Percentiles rank a stretch among this genome's conserved stretches.
phyloP scores from a whole-genome alignment of 208 protist species.

The Crithidia bombi region DNA sequence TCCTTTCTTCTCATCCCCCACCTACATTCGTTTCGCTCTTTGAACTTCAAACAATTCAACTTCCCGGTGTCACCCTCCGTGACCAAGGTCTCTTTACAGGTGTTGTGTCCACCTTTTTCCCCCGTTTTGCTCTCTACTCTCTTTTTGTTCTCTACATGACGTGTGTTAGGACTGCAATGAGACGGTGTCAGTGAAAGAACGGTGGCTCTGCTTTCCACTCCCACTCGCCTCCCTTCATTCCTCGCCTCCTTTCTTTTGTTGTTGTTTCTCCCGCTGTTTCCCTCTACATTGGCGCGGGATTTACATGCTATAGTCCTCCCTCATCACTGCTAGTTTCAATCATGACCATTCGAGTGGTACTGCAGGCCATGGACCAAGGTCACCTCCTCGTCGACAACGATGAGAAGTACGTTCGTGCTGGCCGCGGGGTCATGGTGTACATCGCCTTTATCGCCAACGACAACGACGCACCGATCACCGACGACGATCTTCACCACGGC shows the following conservation, averaged over 20 bases:
- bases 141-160: too few species aligned
- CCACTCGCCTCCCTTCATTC: too few species aligned
- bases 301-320: background rate
- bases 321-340: slow-evolving; percentile 5
- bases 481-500: slow-evolving; percentile 50
- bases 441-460: slow-evolving; percentile 65
- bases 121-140: too few species aligned
- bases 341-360: slow-evolving; percentile 74
- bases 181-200: too few species aligned
- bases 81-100: too few species aligned
- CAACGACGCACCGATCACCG: slow-evolving; percentile 27
- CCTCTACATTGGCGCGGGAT: background rate
- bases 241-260: slow-evolving; percentile 4
- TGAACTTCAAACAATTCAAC: too few species aligned
- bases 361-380: slow-evolving; percentile 78
- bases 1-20: background rate
- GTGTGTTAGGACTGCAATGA: too few species aligned
- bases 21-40: too few species aligned
- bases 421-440: slow-evolving; percentile 77
- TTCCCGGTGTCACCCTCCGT: too few species aligned
- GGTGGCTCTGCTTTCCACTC: too few species aligned
- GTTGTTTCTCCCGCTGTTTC: too few species aligned
- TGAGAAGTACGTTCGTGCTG: slow-evolving; percentile 54
- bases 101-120: too few species aligned
- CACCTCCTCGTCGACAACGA: slow-evolving; percentile 81